Evolutionary conservation across 495 filamentous ascomycete genomes (phyloP), one percentile per base, ranked within the genome.

Genomic region (Talaromyces thailandensis): DNA sequence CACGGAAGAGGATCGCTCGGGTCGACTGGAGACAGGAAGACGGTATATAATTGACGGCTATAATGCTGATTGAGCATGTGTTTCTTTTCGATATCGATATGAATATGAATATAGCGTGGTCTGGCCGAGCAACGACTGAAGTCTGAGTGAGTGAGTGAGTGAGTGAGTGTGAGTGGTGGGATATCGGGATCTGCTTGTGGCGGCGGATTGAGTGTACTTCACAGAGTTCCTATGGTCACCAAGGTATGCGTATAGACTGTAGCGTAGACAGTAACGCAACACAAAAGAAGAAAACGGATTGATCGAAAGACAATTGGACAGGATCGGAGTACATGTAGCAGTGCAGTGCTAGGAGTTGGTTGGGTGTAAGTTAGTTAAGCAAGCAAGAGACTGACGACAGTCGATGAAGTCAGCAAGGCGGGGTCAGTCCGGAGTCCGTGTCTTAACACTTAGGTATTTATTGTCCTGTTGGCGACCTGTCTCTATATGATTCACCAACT

Each of bases 331-430:
- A 14, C n/a, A n/a, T n/a, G n/a, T 11, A 35, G 31, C 35, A 32
- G 14, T 16, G 35, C 14, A 16, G 16, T 40, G 3, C 31, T 40
- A 48, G 43, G n/a, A 14, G 50, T 53, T n/a, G n/a, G 9, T 53
- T 26, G 21, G 23, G 2, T 11, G 45, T 51, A 32, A 28, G 2
- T 32, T 28, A 21, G n/a, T 1, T 21, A 16, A n/a, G 6, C n/a
- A 8, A n/a, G n/a, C 8, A 8, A 48, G 43, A 21, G 9, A 1
- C 24, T 53, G 50, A 53, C 50, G 50, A 28, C 50, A 24, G 48
- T 55, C 52, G 52, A 57, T 57, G 55, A 57, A 35, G 55, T 57
- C 55, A 57, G 55, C 14, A 57, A 23, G 55, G 18, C 18, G 55
- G 55, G 55, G 50, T 53, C 18, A 14, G 23, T 24, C 48, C 61